These are phyloP conservation scores for Colletotrichum australisinense DNA, from an alignment of 2,329 filamentous ascomycete genomes.

Conservation along the genomic window DNA sequence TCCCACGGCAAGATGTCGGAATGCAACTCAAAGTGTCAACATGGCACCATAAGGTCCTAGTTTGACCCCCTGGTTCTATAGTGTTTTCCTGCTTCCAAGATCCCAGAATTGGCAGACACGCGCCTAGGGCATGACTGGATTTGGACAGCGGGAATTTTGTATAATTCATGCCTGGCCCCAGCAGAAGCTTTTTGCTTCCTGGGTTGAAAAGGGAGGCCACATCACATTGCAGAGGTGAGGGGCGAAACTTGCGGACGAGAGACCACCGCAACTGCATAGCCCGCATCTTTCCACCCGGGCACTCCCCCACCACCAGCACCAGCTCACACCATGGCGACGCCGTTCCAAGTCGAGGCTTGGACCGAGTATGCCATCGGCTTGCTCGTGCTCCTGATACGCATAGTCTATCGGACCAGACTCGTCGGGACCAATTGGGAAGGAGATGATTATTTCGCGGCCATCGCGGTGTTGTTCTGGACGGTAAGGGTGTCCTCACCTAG, in stretches of 20 bases:
- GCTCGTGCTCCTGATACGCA: constrained; percentile 50
- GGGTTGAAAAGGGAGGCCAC: constrained; percentile 11
- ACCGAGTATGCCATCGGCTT: constrained; percentile 54
- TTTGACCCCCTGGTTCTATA: background rate
- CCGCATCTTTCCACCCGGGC: background rate
- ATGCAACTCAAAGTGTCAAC: constrained; percentile 10
- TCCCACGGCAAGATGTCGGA: background rate
- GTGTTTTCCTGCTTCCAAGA: background rate
- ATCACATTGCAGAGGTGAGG: constrained; percentile 2
- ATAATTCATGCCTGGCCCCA: constrained; percentile 16
- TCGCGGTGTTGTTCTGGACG: constrained; percentile 51
- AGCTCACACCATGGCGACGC: constrained; percentile 44
- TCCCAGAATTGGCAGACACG: background rate
- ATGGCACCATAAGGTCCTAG: background rate
- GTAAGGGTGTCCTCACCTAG: constrained; percentile 37
- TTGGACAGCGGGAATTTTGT: background rate
- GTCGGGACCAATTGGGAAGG: constrained; percentile 54
- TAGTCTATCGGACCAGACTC: constrained; percentile 49
- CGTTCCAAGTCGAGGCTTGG: constrained; percentile 58
- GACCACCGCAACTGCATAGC: constrained; percentile 26
- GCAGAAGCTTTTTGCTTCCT: background rate
- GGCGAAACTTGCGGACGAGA: constrained; percentile 25
- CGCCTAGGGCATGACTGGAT: background rate
- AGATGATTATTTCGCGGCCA: constrained; percentile 54
- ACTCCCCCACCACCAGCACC: constrained; percentile 7